phyloP scores from a whole-genome alignment of 1,139 yeast genomes.

The Pichia norvegensis region DNA sequence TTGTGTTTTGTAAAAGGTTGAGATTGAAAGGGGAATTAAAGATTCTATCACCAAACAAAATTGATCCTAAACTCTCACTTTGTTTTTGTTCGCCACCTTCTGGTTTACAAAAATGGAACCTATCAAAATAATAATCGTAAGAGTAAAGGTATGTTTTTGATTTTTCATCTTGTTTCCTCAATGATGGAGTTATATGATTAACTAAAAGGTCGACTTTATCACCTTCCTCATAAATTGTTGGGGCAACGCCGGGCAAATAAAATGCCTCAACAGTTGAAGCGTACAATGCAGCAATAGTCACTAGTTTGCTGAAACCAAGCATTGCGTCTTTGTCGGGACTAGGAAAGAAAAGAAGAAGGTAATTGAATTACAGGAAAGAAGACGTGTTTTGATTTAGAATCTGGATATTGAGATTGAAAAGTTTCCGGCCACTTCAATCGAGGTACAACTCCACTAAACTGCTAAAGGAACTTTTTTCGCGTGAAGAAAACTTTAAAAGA shows the following conservation, averaged over 20 bases:
- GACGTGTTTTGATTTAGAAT: not conserved
- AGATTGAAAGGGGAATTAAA: conserved; percentile 85
- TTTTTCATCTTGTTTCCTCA: conserved; percentile 37
- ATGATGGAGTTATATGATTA: conserved; percentile 81
- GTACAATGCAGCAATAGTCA: not conserved
- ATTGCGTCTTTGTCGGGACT: not conserved
- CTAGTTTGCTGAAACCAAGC: conserved; percentile 1
- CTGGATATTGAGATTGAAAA: not conserved
- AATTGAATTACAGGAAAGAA: too few relatives aligned
- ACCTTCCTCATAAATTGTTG: conserved; percentile 71
- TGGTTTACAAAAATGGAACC: conserved; percentile 81
- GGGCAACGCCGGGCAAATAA: conserved; percentile 93
- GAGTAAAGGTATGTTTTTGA: conserved; percentile 57
- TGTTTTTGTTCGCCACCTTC: conserved; percentile 61
- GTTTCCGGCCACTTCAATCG: too few relatives aligned
- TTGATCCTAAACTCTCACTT: conserved; percentile 86
- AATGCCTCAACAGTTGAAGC: conserved; percentile 41
- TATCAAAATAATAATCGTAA: conserved; percentile 78
- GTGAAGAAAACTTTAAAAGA: too few relatives aligned
- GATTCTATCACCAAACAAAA: conserved; percentile 91
- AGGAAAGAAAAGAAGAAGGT: not conserved
- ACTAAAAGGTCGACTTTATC: conserved; percentile 73
- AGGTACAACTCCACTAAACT: too few relatives aligned
- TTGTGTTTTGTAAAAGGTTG: conserved; percentile 62
- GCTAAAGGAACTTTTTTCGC: too few relatives aligned